Conservation (phyloP, 1,284 basidiomycete species). For the Rhodotorula sp. region DNA sequence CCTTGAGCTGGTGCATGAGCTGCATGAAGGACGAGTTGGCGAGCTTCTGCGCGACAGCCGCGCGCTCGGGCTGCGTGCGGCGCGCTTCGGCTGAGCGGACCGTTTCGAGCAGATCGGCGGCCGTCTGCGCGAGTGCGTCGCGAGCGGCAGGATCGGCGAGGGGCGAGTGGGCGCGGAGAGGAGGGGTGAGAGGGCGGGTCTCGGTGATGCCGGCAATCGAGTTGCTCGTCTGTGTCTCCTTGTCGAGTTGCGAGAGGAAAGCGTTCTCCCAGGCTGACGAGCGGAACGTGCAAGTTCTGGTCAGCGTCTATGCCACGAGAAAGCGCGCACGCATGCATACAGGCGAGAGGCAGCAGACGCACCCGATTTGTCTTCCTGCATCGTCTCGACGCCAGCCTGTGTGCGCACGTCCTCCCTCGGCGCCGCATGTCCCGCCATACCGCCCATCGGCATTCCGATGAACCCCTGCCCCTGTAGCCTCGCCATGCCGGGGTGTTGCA, state of each 20-base stretch:
- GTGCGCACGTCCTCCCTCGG: not conserved
- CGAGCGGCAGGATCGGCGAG: slow-evolving; percentile 25
- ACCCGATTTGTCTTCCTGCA: slow-evolving; percentile 3
- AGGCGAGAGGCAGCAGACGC: not conserved
- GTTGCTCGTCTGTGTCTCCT: not conserved
- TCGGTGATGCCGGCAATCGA: slow-evolving; percentile 10
- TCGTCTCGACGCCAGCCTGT: not conserved
- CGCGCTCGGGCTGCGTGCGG: slow-evolving; percentile 3
- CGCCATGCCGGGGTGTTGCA: slow-evolving; percentile 3
- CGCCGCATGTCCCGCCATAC: not conserved
- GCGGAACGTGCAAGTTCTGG: not conserved
- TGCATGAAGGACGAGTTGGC: slow-evolving; percentile 82
- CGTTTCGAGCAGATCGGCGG: slow-evolving; percentile 50
- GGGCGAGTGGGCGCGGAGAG: slow-evolving; percentile 15
- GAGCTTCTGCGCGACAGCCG: slow-evolving; percentile 73
- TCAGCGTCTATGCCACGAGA: not conserved
- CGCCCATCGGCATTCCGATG: not conserved
- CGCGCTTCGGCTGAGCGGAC: slow-evolving; percentile 43
- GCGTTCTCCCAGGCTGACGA: slow-evolving; percentile 35
- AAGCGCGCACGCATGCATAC: too few relatives aligned
- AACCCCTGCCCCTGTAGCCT: slow-evolving; percentile 25
- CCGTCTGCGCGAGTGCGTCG: slow-evolving; percentile 51
- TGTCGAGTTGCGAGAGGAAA: slow-evolving; percentile 27
- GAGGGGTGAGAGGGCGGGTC: slow-evolving; percentile 22
- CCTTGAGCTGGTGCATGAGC: slow-evolving; percentile 81